Evolutionary conservation across 1,139 yeast species (phyloP), one percentile per base, ranked within the genome.

Genomic region (Lodderomyces margitis): DNA sequence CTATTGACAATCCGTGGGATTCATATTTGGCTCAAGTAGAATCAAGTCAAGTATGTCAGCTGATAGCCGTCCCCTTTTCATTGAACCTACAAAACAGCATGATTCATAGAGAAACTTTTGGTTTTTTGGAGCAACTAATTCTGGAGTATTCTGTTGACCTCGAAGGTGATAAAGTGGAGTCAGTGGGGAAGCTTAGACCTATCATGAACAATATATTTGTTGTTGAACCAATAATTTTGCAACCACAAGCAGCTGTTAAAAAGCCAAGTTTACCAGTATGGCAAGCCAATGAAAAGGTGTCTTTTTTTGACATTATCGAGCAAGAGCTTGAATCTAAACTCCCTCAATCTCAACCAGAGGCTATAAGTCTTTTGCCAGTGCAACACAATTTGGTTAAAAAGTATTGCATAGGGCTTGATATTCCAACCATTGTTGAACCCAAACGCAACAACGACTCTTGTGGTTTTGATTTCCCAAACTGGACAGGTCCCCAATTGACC

Each of bases 401-500:
- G n/a, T 37, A 36, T 32, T 24, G 14, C n/a, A 16, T 33, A 23
- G 34, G 16, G 30, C 21, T 21, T 21, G 14, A 12, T 9, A 1
- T 14, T 5, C 19, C 25, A 21, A 17, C 24, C 14, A 21, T 5
- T 31, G 6, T 34, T 19, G n/a, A n/a, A n/a, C n/a, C 34, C 14
- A 28, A 19, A 8, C 11, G 15, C 8, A 9, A 12, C 5, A 11
- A 36, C 20, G 28, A 21, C 7, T 12, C 31, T 2, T 20, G 17
- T 20, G 20, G 21, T 3, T 15, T 28, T 8, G n/a, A 27, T 11
- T 25, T 17, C 11, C 16, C 12, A n/a, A 21, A 20, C 10, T 33
- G 36, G 36, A 15, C 12, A 3, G 14, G 24, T 15, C 34, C 36
- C 5, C 21, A 37, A 9, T 39, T 40, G 39, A 6, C 19, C 5